phyloP scores from a whole-genome alignment of 1,284 basidiomycete genomes.

The Ceratobasidium sp. region DNA sequence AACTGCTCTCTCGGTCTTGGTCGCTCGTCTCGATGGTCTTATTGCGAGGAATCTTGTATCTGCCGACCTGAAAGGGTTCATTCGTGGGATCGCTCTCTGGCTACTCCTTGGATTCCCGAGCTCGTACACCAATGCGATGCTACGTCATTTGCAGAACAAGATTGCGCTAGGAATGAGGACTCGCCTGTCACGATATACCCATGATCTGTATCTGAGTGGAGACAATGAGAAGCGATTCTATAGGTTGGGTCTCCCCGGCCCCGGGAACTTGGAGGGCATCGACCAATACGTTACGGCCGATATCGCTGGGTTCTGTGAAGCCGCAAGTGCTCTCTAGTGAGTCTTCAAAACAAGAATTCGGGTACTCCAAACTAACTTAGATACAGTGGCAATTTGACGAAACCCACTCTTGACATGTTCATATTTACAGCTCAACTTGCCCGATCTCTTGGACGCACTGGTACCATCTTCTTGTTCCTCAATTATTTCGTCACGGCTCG shows the following conservation, averaged over 20 bases:
- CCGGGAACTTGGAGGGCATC: slow-evolving; percentile 74
- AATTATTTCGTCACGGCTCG: slow-evolving; percentile 91
- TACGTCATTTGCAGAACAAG: slow-evolving; percentile 94
- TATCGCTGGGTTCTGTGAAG: slow-evolving; percentile 90
- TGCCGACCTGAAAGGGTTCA: slow-evolving; percentile 57
- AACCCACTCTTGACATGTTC: slow-evolving; percentile 91
- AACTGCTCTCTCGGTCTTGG: slow-evolving; percentile 94
- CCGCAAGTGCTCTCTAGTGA: slow-evolving; percentile 89
- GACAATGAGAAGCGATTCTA: slow-evolving; percentile 90
- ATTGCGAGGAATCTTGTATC: slow-evolving; percentile 79
- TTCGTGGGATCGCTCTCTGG: slow-evolving; percentile 90
- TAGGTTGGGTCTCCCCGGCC: slow-evolving; percentile 68
- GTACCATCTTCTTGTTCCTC: slow-evolving; percentile 82
- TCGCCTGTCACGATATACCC: slow-evolving; percentile 85
- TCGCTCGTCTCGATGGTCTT: slow-evolving; percentile 92
- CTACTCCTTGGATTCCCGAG: slow-evolving; percentile 94
- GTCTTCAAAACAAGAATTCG: slow-evolving; percentile 54
- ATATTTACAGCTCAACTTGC: slow-evolving; percentile 96
- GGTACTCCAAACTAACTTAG: background rate
- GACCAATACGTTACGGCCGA: slow-evolving; percentile 88
- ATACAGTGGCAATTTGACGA: slow-evolving; percentile 80
- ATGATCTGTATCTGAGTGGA: slow-evolving; percentile 86
- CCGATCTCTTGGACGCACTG: slow-evolving; percentile 81
- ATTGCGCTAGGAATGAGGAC: slow-evolving; percentile 93
- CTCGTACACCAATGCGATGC: slow-evolving; percentile 97